Base-by-base conservation (phyloP, 345 rosid genomes). In the Aegle marmelos region DNA sequence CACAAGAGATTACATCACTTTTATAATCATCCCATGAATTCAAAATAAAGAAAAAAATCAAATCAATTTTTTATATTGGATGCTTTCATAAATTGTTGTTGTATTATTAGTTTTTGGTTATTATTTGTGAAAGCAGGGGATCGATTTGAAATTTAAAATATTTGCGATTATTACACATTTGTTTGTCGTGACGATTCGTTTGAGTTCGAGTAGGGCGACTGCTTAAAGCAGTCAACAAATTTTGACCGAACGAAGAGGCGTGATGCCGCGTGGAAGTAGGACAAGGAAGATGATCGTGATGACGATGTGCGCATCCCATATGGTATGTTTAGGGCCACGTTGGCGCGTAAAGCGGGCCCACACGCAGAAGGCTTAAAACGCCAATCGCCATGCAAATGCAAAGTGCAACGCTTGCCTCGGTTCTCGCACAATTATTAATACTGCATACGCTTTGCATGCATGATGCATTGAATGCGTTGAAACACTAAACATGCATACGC, bases 291-390 rank as follows among this genome's bases (percentile, higher is more conserved):
- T n/a, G 71, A 21, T 31, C 76, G 4, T 76, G 57, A 53, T 0
- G 74, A 78, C 74, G 74, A 78, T 70, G 34, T 70, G 79, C 80
- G 41, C 59, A 79, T 48, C 39, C 64, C 79, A 82, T 70, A 72
- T 79, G 85, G 67, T 41, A 16, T 76, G 80, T 39, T 66, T 66
- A 36, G 21, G n/a, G 79, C 82, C 82, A 75, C 70, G 62, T 10
- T 10, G 63, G 68, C 68, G 19, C 11, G 0, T 11, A 1, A 59
- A 30, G 33, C 61, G 65, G 78, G 5, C 33, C 71, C 61, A 36
- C 73, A 19, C 34, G 36, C n/a, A 31, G 70, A 25, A 30, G 11
- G 53, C 39, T 75, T 45, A 13, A 13, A 45, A 45, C 17, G 50
- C 17, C 50, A 45, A 45, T 45, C 4, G 50, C 50, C 50, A 45